Evolutionary conservation across 2,329 filamentous ascomycete genomes (phyloP).

Genomic region (Raffaelea deltoideospora): DNA sequence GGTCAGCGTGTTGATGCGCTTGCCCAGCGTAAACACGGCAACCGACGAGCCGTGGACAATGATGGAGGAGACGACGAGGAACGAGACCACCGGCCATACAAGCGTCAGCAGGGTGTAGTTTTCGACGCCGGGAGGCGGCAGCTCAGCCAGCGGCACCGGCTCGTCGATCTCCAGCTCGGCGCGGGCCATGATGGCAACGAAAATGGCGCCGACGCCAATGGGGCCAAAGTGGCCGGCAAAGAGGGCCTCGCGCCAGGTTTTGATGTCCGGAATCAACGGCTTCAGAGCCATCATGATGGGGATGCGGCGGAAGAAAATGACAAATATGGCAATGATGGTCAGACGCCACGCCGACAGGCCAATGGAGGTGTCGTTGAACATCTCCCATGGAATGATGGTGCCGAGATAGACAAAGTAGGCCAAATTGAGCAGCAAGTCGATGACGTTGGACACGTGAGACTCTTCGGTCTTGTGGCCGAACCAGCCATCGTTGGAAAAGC

Average conservation of each 20-base stretch:
- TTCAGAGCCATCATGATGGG: slow-evolving; percentile 88
- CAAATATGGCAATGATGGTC: slow-evolving; percentile 83
- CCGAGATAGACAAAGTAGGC: slow-evolving; percentile 97
- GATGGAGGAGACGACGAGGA: slow-evolving; percentile 88
- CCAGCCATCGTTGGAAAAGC: slow-evolving; percentile 98
- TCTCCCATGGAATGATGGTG: slow-evolving; percentile 90
- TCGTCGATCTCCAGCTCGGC: slow-evolving; percentile 72
- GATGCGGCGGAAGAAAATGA: slow-evolving; percentile 90
- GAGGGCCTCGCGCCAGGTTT: slow-evolving; percentile 92
- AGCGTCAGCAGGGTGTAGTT: slow-evolving; percentile 61
- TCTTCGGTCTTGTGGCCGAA: slow-evolving; percentile 97
- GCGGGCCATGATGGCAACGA: slow-evolving; percentile 80
- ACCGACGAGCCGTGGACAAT: slow-evolving; percentile 95
- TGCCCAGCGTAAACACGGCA: slow-evolving; percentile 92
- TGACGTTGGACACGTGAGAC: slow-evolving; percentile 97
- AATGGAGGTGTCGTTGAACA: slow-evolving; percentile 62
- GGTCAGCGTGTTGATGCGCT: slow-evolving; percentile 92
- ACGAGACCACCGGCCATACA: slow-evolving; percentile 92
- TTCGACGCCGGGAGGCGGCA: slow-evolving; percentile 38
- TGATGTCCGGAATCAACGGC: slow-evolving; percentile 87
- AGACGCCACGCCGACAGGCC: slow-evolving; percentile 78
- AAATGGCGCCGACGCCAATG: slow-evolving; percentile 93
- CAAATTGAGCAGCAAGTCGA: slow-evolving; percentile 91
- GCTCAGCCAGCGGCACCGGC: slow-evolving; percentile 55
- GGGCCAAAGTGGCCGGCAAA: slow-evolving; percentile 97